Conservation (phyloP, 2,329 filamentous ascomycete species). For the Calonectria honghensis region DNA sequence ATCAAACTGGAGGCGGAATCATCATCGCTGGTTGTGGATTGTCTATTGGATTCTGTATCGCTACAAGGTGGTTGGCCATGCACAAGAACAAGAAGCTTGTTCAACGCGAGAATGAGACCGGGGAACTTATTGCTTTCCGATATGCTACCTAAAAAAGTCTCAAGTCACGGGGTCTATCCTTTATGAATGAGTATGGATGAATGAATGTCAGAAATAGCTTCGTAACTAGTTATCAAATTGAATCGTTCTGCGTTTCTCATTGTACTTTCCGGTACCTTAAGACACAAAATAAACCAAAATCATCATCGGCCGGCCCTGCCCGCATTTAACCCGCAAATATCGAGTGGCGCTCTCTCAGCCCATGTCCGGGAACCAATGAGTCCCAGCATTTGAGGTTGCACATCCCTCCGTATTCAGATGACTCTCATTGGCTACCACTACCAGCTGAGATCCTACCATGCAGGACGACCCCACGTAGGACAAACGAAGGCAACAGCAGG, state of each 20-base stretch:
- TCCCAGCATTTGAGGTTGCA: background rate
- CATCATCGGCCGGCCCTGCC: background rate
- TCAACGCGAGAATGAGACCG: conserved; percentile 5
- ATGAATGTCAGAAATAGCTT: background rate
- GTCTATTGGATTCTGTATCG: conserved; percentile 15
- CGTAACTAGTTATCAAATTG: background rate
- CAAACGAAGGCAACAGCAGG: background rate
- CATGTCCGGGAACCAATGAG: background rate
- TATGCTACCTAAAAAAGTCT: background rate
- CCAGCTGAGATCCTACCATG: background rate
- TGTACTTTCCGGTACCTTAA: background rate
- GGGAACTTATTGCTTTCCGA: conserved; percentile 9
- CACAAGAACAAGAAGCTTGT: conserved; percentile 17
- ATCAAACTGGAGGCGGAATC: conserved; percentile 52
- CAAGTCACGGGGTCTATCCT: too few relatives aligned
- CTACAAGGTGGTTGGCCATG: background rate
- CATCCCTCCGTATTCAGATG: background rate
- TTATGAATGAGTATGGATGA: background rate
- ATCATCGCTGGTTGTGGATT: conserved; percentile 51
- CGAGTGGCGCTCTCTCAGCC: background rate
- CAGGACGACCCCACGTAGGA: background rate
- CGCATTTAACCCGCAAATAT: background rate
- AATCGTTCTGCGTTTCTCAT: background rate
- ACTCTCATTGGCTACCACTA: background rate
- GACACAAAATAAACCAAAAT: background rate